Evolutionary conservation across 1,284 basidiomycete genomes (phyloP).

Genomic region (Anthracocystis setariae): DNA sequence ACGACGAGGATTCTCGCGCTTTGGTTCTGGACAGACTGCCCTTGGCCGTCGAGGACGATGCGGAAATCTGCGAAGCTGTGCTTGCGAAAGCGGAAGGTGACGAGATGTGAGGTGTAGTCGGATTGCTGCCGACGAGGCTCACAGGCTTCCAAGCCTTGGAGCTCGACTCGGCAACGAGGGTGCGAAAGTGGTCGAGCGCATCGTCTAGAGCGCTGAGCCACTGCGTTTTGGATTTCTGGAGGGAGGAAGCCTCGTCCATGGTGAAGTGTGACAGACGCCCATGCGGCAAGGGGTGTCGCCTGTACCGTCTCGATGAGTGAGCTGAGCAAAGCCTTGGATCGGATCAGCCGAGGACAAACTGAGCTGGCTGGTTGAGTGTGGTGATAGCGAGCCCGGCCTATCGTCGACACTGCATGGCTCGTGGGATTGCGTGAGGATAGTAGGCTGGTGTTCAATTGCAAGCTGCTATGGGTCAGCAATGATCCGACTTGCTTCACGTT

Average conservation of each 20-base stretch:
- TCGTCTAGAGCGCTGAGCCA: conserved; percentile 54
- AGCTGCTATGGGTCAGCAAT: too few species aligned
- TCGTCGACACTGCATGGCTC: not conserved
- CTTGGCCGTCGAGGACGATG: conserved; percentile 8
- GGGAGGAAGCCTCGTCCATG: conserved; percentile 35
- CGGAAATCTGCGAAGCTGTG: conserved; percentile 9
- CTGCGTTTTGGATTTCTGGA: conserved; percentile 47
- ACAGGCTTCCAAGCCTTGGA: conserved; percentile 55
- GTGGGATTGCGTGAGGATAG: too few species aligned
- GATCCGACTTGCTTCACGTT: too few species aligned
- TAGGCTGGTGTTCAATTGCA: too few species aligned
- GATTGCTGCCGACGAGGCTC: conserved; percentile 22
- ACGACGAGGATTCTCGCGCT: conserved; percentile 28
- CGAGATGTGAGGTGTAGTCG: conserved; percentile 25
- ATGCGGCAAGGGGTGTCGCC: not conserved
- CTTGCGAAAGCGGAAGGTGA: conserved; percentile 21
- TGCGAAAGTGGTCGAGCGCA: conserved; percentile 47
- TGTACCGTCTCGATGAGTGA: not conserved
- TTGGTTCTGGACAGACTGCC: conserved; percentile 10
- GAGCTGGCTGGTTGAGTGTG: not conserved
- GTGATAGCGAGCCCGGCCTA: too few species aligned
- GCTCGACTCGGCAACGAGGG: conserved; percentile 45
- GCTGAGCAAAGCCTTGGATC: not conserved
- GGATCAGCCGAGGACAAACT: not conserved
- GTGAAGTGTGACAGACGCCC: not conserved